Base-by-base conservation (phyloP, 2,329 filamentous ascomycete species). In the Atkinsonella texensis region DNA sequence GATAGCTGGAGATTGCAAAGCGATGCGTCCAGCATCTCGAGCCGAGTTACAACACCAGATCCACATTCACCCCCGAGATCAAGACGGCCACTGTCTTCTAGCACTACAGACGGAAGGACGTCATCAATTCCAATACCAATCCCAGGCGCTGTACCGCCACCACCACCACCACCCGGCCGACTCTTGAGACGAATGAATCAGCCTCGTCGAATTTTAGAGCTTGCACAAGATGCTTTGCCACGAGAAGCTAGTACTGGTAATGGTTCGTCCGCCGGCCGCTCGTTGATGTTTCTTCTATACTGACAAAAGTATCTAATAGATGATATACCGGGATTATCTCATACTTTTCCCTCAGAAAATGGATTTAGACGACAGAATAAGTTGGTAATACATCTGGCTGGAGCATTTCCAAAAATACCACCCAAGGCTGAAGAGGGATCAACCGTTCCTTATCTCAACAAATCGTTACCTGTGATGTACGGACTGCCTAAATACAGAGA, bases 1-100 rank as follows among this genome's bases (percentile, higher is more conserved):
- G 60, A 63, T 51, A 56, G 57, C 50, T 63, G 57, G 54, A 57
- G 52, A 39, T 52, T 58, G 20, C 57, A 60, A 18, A 62, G 59
- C 46, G 58, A 63, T 51, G 53, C 59, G 47, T 65, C 63, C 18
- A 58, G 59, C n/a, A 53, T 59, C 28, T 60, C 63, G 7, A 65
- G 63, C 53, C 57, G 58, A 48, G 57, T 55, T 40, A 62, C 63
- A 18, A 63, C 61, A 40, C 62, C 58, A 20, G 60, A 64, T 48
- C 57, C 54, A 9, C 56, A 56, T 33, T 54, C 52, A 32, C 53
- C 54, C 55, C 57, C 48, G 23, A 42, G 23, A 38, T 51, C 50
- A 23, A 38, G 45, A 48, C 50, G 17, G 20, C 57, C 56, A 44
- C 53, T 53, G 44, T 53, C 52, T 17, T 53, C 53, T 18, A 54